Percentiles rank a stretch among this genome's conserved stretches.
Conservation (phyloP, 768 basidiomycete genomes). For the Amanita muscaria region DNA sequence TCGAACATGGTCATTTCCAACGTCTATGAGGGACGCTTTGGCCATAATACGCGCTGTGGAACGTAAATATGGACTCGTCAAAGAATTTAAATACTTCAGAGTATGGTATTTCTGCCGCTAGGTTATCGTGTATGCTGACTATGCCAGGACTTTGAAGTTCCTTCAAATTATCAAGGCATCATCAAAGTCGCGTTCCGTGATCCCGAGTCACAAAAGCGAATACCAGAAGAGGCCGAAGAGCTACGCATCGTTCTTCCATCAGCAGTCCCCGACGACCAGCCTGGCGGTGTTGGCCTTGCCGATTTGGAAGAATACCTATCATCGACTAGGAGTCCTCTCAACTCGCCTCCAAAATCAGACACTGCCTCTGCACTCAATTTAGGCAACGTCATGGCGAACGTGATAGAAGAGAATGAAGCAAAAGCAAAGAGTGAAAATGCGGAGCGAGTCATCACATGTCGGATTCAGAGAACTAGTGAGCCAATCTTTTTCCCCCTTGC, state of each 20-base stretch:
- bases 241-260: slow-evolving; percentile 21
- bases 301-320: slow-evolving; percentile 22
- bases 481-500: background rate
- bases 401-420: background rate
- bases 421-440: background rate
- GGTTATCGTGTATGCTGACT: background rate
- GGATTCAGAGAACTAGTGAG: background rate
- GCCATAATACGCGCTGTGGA: slow-evolving; percentile 48
- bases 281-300: slow-evolving; percentile 28
- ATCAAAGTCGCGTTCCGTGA: slow-evolving; percentile 39
- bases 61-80: slow-evolving; percentile 40
- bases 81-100: slow-evolving; percentile 33
- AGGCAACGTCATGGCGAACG: background rate
- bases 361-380: background rate
- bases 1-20: slow-evolving; percentile 30
- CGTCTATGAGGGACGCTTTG: slow-evolving; percentile 41
- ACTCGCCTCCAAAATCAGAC: background rate
- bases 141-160: slow-evolving; percentile 39
- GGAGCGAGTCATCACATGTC: slow-evolving; percentile 3
- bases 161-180: slow-evolving; percentile 32
- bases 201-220: slow-evolving; percentile 27
- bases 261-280: slow-evolving; percentile 11
- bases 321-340: slow-evolving; percentile 12
- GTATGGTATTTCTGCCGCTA: slow-evolving; percentile 20
- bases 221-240: slow-evolving; percentile 22